Conservation (phyloP, 371 early-diverging fungal species). For the Lichtheimia ramosa region DNA sequence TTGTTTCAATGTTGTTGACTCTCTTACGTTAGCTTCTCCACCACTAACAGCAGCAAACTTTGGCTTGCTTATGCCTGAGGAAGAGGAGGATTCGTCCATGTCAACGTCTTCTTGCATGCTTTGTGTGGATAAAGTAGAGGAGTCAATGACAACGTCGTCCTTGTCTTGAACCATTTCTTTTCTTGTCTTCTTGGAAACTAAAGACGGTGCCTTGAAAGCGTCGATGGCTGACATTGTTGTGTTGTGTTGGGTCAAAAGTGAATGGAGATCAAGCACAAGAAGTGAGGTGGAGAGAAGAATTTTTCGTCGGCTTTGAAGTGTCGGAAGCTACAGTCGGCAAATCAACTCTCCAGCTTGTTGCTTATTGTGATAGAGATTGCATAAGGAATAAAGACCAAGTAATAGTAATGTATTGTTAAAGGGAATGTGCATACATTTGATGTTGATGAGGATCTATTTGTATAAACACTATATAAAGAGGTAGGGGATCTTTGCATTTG, state of each 20-base stretch:
- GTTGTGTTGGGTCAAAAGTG: constrained; percentile 8
- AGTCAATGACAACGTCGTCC: constrained; percentile 63
- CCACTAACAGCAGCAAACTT: constrained; percentile 42
- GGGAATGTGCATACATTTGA: no score
- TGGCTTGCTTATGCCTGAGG: constrained; percentile 32
- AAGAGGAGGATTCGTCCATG: constrained; percentile 47
- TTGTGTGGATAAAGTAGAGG: constrained; percentile 56
- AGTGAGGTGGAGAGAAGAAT: constrained; percentile 14
- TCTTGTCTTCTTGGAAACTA: constrained; percentile 51
- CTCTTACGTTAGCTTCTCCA: constrained; percentile 32
- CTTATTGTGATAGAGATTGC: no score
- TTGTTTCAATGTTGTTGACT: neutral
- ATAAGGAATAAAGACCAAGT: no score
- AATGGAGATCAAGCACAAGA: constrained; percentile 6
- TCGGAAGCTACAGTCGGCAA: no score
- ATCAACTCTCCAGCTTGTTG: no score
- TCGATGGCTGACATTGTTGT: constrained; percentile 48
- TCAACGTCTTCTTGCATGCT: constrained; percentile 46
- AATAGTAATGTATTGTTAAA: no score
- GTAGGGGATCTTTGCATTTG: no score
- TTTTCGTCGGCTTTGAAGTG: neutral
- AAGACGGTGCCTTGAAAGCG: constrained; percentile 57
- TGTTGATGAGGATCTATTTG: no score
- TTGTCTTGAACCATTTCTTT: constrained; percentile 36
- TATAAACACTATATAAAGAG: no score